phyloP scores from a whole-genome alignment of 2,329 filamentous ascomycete genomes.

The Akanthomyces dipterigenus region DNA sequence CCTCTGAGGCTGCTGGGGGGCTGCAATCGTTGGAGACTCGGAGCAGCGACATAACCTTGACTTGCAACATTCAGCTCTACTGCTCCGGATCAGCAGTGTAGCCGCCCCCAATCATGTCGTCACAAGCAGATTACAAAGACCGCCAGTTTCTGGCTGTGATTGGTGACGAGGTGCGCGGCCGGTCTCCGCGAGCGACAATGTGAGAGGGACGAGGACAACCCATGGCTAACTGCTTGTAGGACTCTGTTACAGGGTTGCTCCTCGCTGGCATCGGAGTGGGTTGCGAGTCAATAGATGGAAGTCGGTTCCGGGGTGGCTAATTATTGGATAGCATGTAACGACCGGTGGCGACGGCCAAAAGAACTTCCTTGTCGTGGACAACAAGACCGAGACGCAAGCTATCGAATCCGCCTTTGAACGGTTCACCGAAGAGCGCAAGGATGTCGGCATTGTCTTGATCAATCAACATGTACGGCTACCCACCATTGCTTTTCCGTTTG shows the following conservation, averaged over 20 bases:
- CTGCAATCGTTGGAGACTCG: not conserved
- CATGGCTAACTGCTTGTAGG: slow-evolving; percentile 47
- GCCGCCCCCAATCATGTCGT: slow-evolving; percentile 34
- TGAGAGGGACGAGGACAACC: not conserved
- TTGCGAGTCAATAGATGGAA: slow-evolving; percentile 12
- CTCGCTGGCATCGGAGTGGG: slow-evolving; percentile 89
- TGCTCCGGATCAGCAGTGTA: not conserved
- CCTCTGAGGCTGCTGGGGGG: not conserved
- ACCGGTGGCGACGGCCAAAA: slow-evolving; percentile 82
- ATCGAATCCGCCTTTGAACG: slow-evolving; percentile 87
- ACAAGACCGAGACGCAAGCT: slow-evolving; percentile 79
- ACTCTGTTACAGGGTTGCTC: slow-evolving; percentile 91
- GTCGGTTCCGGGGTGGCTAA: not conserved
- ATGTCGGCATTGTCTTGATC: slow-evolving; percentile 93
- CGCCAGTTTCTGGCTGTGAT: slow-evolving; percentile 96
- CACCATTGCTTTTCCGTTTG: too few relatives aligned
- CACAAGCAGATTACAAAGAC: slow-evolving; percentile 64
- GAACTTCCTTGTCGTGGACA: slow-evolving; percentile 96
- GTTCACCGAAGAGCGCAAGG: slow-evolving; percentile 86
- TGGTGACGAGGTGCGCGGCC: slow-evolving; percentile 73
- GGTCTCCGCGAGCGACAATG: not conserved
- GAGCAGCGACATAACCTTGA: not conserved
- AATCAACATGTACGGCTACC: slow-evolving; percentile 76
- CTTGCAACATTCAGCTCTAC: not conserved
- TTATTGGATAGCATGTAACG: slow-evolving; percentile 68